Evolutionary conservation across 1,284 basidiomycete genomes (phyloP).

Genomic region (Tremellales sp.): DNA sequence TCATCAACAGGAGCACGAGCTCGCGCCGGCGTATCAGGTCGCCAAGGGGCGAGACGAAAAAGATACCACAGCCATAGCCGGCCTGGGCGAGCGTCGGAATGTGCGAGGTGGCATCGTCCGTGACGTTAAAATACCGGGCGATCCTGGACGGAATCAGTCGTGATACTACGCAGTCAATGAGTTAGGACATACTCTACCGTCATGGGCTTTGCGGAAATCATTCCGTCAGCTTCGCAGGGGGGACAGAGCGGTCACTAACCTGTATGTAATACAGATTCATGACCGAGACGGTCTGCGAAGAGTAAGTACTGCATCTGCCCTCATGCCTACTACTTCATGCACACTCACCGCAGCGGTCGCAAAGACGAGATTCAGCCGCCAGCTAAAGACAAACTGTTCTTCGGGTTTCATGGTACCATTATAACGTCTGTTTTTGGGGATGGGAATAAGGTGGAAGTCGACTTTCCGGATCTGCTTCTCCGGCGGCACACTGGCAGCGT

Average conservation of each 20-base stretch:
- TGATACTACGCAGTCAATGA: slow-evolving; percentile 1
- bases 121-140: slow-evolving; percentile 54
- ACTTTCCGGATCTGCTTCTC: slow-evolving; percentile 20
- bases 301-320: not conserved
- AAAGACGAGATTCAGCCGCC: slow-evolving; percentile 60
- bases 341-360: slow-evolving; percentile 64
- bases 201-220: no score
- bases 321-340: not conserved
- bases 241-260: not conserved
- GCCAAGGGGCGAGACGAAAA: slow-evolving; percentile 62
- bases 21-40: slow-evolving; percentile 61
- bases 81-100: slow-evolving; percentile 56
- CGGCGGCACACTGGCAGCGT: not conserved
- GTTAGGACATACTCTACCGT: slow-evolving; percentile 52
- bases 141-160: slow-evolving; percentile 16
- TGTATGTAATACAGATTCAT: slow-evolving; percentile 67
- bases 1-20: slow-evolving; percentile 54
- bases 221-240: no score
- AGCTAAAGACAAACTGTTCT: slow-evolving; percentile 53
- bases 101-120: slow-evolving; percentile 59
- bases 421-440: slow-evolving; percentile 61
- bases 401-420: slow-evolving; percentile 47
- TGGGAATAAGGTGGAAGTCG: slow-evolving; percentile 57
- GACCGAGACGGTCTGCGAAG: slow-evolving; percentile 29
- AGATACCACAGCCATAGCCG: slow-evolving; percentile 54